These are phyloP conservation scores for Curvularia spicifera DNA, from an alignment of 2,329 filamentous ascomycete species.

Conservation along the genomic window DNA sequence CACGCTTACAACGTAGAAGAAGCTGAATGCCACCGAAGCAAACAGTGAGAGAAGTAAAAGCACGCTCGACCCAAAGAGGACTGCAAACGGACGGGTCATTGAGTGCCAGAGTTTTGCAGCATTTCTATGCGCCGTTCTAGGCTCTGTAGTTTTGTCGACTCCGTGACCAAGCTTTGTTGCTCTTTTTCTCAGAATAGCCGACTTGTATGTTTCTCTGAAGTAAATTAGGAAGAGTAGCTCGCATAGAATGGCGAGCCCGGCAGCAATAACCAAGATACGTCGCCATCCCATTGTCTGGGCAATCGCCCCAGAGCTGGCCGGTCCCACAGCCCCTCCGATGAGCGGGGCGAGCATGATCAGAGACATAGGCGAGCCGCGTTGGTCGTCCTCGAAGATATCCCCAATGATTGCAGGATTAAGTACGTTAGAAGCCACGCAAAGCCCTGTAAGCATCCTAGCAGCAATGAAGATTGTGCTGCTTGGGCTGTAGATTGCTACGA, in stretches of 20 bases:
- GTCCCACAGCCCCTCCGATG: constrained; percentile 63
- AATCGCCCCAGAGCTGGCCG: constrained; percentile 62
- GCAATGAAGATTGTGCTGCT: constrained; percentile 51
- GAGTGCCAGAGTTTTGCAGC: constrained; percentile 44
- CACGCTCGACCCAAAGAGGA: constrained; percentile 59
- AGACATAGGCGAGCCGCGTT: constrained; percentile 65
- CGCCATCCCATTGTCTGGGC: constrained; percentile 64
- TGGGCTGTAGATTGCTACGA: constrained; percentile 50
- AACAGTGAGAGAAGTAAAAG: constrained; percentile 60
- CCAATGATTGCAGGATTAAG: constrained; percentile 69
- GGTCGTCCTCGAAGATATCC: constrained; percentile 65
- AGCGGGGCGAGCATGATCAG: constrained; percentile 64
- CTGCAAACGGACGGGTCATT: constrained; percentile 51
- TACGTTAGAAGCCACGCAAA: constrained; percentile 59
- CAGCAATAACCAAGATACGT: constrained; percentile 59
- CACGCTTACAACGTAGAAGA: constrained; percentile 57
- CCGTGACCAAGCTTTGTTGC: constrained; percentile 27
- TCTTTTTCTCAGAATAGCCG: constrained; percentile 56
- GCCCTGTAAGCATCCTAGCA: constrained; percentile 53
- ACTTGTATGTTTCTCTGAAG: constrained; percentile 67
- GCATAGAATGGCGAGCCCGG: constrained; percentile 56
- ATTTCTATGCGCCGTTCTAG: constrained; percentile 25
- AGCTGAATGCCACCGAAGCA: constrained; percentile 52
- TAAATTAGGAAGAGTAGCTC: constrained; percentile 60
- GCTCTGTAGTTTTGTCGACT: constrained; percentile 15